Percentiles rank a stretch among this genome's conserved stretches.
Evolutionary conservation across 768 basidiomycete species (phyloP).

Genomic region (Leccinum pellstonianum): DNA sequence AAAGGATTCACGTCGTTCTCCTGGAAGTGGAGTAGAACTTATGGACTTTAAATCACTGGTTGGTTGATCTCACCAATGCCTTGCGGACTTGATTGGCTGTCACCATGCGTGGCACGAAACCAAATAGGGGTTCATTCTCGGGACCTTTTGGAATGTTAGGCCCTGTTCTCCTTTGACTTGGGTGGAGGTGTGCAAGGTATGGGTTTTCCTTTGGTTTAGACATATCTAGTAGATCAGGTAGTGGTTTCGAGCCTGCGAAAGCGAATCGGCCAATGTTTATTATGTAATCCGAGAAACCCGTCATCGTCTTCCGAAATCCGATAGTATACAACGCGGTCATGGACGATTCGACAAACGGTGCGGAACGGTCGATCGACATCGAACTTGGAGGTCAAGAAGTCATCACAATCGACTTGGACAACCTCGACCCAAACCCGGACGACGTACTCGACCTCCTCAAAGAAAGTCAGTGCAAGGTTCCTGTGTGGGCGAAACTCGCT

Average conservation of each 20-base stretch:
- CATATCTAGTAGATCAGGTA: conserved; percentile 7
- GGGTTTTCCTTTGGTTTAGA: conserved; percentile 42
- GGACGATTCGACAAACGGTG: conserved; percentile 16
- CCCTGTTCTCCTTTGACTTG: conserved; percentile 31
- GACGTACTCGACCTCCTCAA: conserved; percentile 72
- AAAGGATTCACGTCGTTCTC: conserved; percentile 85
- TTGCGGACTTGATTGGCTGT: conserved; percentile 60
- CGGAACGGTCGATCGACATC: conserved; percentile 57
- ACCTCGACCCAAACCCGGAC: conserved; percentile 76
- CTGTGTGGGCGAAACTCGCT: conserved; percentile 80
- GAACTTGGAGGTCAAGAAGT: conserved; percentile 82
- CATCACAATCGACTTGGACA: conserved; percentile 86
- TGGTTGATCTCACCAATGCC: conserved; percentile 57
- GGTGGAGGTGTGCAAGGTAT: conserved; percentile 48
- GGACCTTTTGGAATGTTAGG: conserved; percentile 14
- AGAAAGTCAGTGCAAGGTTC: conserved; percentile 68
- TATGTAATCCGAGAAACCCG: background rate
- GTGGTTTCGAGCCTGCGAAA: too few relatives aligned
- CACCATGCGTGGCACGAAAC: conserved; percentile 71
- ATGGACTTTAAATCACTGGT: background rate
- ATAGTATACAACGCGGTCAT: conserved; percentile 6
- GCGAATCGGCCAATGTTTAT: too few relatives aligned
- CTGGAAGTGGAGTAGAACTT: conserved; percentile 37
- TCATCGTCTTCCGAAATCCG: background rate
- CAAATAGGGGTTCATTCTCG: conserved; percentile 62